phyloP scores from a whole-genome alignment of 148 eudicot genomes.

The Rhododendron simsii region DNA sequence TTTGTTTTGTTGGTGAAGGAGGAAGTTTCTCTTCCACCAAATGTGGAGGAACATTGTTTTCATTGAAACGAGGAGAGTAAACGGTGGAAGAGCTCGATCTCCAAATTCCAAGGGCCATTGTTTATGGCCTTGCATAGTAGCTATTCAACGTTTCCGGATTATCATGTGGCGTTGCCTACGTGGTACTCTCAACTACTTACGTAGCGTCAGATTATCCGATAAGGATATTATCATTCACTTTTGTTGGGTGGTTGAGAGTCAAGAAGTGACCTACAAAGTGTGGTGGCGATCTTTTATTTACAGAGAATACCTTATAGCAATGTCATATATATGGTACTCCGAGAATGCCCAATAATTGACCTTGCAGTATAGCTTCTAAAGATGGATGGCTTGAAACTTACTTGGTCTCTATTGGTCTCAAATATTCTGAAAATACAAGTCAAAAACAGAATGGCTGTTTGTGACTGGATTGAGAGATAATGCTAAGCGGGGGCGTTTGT shows the following conservation, averaged over 20 bases:
- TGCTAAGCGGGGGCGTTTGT: no score
- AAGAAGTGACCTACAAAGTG: no score
- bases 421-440: not conserved
- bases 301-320: rapidly evolving
- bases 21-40: not conserved
- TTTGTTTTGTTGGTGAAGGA: not conserved
- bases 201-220: no score
- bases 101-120: not conserved
- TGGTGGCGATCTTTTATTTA: no score
- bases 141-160: no score
- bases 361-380: not conserved
- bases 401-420: no score
- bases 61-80: not conserved
- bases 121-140: not conserved
- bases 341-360: no score
- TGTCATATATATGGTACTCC: no score
- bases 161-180: not conserved
- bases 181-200: not conserved
- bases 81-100: not conserved
- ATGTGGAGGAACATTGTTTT: slow-evolving; percentile 6
- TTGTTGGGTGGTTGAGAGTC: no score
- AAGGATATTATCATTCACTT: no score
- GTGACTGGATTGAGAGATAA: not conserved
- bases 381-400: not conserved
- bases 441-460: not conserved